Evolutionary conservation across 768 basidiomycete genomes (phyloP).

Genomic region (Phlegmacium glaucopus): DNA sequence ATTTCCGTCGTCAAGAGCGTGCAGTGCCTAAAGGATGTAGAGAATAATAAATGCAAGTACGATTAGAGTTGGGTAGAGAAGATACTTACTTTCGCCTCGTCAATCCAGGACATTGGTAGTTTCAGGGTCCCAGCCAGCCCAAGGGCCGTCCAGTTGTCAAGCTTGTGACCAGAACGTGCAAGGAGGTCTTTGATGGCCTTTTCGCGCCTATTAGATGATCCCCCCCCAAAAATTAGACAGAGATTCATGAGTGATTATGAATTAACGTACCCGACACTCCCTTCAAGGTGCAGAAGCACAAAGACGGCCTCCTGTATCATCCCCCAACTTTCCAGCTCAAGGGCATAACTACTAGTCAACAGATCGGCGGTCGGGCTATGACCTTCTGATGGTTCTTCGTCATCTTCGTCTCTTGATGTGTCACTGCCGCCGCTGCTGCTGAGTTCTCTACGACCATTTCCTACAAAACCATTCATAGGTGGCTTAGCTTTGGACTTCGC

Average conservation of each 20-base stretch:
- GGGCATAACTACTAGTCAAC: conserved; percentile 80
- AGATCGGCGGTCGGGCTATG: conserved; percentile 83
- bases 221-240: neutral
- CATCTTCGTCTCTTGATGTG: conserved; percentile 41
- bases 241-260: conserved; percentile 31
- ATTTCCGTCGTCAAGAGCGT: conserved; percentile 57
- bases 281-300: conserved; percentile 86
- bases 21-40: conserved; percentile 51
- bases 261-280: conserved; percentile 63
- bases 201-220: conserved; percentile 53
- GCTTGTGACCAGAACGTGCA: conserved; percentile 56
- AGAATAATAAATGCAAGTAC: conserved; percentile 1
- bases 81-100: conserved; percentile 73
- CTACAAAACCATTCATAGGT: conserved; percentile 21
- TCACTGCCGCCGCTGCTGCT: conserved; percentile 25
- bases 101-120: conserved; percentile 85
- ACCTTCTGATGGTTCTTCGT: conserved; percentile 48
- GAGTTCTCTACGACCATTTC: conserved; percentile 5
- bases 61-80: neutral
- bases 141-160: conserved; percentile 72
- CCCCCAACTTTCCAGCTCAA: conserved; percentile 78
- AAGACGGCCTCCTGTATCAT: conserved; percentile 86
- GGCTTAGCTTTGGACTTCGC: conserved; percentile 17
- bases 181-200: conserved; percentile 82
- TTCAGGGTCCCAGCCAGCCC: conserved; percentile 74